phyloP scores from a whole-genome alignment of 2,329 filamentous ascomycete genomes.

The Ophiocordyceps camponoti-saundersi region DNA sequence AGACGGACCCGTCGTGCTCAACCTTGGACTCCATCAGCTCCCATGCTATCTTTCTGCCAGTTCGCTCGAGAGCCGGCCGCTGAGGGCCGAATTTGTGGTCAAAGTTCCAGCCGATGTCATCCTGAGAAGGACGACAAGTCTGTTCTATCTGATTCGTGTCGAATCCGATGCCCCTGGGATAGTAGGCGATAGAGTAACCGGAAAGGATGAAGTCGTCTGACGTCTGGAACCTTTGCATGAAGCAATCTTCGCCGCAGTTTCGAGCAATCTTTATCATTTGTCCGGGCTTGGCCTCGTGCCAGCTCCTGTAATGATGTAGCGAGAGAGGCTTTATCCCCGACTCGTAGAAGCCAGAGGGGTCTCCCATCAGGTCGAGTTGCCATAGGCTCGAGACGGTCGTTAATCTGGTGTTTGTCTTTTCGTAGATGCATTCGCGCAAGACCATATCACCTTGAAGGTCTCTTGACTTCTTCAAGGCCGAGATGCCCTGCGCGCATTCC shows the following conservation, averaged over 20 bases:
- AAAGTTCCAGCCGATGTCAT: slow-evolving; percentile 29
- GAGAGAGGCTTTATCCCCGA: slow-evolving; percentile 41
- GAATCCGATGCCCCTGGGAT: slow-evolving; percentile 32
- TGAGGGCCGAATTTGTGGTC: slow-evolving; percentile 34
- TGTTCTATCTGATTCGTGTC: slow-evolving; percentile 32
- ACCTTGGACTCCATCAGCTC: slow-evolving; percentile 32
- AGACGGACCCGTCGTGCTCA: slow-evolving; percentile 29
- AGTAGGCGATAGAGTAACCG: slow-evolving; percentile 42
- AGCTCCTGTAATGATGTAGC: slow-evolving; percentile 47
- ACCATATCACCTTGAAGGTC: slow-evolving; percentile 43
- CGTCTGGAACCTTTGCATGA: slow-evolving; percentile 39
- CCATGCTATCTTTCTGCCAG: slow-evolving; percentile 34
- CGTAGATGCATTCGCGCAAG: slow-evolving; percentile 46
- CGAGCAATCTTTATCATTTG: slow-evolving; percentile 39
- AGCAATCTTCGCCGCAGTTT: slow-evolving; percentile 44
- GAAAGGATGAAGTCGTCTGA: slow-evolving; percentile 35
- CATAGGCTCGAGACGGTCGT: slow-evolving; percentile 39
- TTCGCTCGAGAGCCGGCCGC: slow-evolving; percentile 26
- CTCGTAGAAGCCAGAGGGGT: slow-evolving; percentile 48
- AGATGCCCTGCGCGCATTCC: slow-evolving; percentile 26
- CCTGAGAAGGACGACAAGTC: slow-evolving; percentile 29
- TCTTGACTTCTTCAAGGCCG: slow-evolving; percentile 33
- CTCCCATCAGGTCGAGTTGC: slow-evolving; percentile 42
- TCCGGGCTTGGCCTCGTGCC: slow-evolving; percentile 35
- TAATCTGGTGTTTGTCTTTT: slow-evolving; percentile 40